Percentiles rank a stretch among this genome's conserved stretches.
These are phyloP conservation scores for Clarireedia homoeocarpa DNA, from an alignment of 2,329 filamentous ascomycete species.

Conservation along the genomic window DNA sequence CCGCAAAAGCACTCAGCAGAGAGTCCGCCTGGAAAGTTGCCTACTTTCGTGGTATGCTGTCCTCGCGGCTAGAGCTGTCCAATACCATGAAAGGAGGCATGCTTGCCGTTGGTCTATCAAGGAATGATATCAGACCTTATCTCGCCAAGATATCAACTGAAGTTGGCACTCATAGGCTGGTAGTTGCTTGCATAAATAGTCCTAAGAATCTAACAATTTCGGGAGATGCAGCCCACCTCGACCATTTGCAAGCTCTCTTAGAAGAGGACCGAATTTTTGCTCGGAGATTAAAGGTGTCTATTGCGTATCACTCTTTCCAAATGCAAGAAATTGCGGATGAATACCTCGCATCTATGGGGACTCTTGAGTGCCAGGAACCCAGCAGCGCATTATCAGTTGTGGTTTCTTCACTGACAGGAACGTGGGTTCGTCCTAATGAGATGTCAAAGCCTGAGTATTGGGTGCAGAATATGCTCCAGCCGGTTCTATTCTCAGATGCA, in stretches of 20 bases:
- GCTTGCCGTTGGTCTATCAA: neutral
- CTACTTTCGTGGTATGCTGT: neutral
- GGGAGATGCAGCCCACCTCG: slow-evolving; percentile 9
- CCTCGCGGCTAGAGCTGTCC: neutral
- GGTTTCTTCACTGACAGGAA: neutral
- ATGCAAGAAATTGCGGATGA: neutral
- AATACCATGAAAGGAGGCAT: neutral
- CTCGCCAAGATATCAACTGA: neutral
- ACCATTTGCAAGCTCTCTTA: neutral
- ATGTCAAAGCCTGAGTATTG: slow-evolving; percentile 33
- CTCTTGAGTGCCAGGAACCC: neutral
- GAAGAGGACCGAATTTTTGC: neutral
- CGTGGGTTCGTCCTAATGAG: neutral
- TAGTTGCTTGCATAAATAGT: slow-evolving; percentile 28
- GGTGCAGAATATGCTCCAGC: slow-evolving; percentile 37
- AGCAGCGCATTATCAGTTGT: neutral
- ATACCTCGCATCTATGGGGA: neutral
- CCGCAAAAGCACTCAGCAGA: slow-evolving; percentile 26
- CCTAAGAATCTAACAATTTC: slow-evolving; percentile 22
- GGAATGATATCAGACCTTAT: neutral
- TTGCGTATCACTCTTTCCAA: slow-evolving; percentile 12
- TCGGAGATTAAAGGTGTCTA: neutral
- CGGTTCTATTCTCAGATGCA: slow-evolving; percentile 32
- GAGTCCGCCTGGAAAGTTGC: slow-evolving; percentile 1
- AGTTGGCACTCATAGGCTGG: neutral